Evolutionary conservation across 2,329 filamentous ascomycete species (phyloP), one percentile per base, ranked within the genome.

Genomic region (Dryadomyces quercivorus): DNA sequence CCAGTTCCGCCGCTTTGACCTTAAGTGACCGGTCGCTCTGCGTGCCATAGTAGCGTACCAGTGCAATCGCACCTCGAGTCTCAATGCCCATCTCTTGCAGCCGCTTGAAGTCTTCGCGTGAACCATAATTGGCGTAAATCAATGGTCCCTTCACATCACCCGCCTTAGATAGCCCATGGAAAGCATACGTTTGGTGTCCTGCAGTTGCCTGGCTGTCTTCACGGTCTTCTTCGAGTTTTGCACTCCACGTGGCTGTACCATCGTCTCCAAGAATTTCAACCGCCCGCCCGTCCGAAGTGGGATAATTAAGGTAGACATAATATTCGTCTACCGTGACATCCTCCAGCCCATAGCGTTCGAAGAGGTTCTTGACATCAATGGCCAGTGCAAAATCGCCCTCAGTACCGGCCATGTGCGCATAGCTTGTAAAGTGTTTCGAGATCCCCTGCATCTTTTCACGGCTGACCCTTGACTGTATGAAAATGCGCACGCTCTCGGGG

Each of bases 51-150:
- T 93, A 86, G 55, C 88, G 79, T 20, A 97, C 87, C 38, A 98
- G 72, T 1, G 84, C 90, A 63, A 98, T 89, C 3, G 89, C 84
- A 13, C 88, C 91, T 52, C 84, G 79, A 1, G 88, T 77, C 31
- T 86, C 76, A 57, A 97, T 77, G 0, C 84, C 87, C 59, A 78
- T 79, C 53, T 90, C 82, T 56, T 78, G 73, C 31, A 98, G 72
- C 53, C 69, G 72, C 64, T 86, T 76, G 66, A 94, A 97, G 66
- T 98, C 93, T 46, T 88, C 82, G 51, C 82, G 78, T 46, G 88
- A 86, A 13, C 93, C 94, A 63, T 91, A 95, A 69, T 97, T 96
- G 53, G 86, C 92, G 66, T 95, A 98, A 1, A 98, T 80, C 47
- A 97, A 68, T 20, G 86, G 91, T 0, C 93, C 93, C 26, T 80